phyloP scores from a whole-genome alignment of 2,329 filamentous ascomycete genomes.

The Neonectria hederae region DNA sequence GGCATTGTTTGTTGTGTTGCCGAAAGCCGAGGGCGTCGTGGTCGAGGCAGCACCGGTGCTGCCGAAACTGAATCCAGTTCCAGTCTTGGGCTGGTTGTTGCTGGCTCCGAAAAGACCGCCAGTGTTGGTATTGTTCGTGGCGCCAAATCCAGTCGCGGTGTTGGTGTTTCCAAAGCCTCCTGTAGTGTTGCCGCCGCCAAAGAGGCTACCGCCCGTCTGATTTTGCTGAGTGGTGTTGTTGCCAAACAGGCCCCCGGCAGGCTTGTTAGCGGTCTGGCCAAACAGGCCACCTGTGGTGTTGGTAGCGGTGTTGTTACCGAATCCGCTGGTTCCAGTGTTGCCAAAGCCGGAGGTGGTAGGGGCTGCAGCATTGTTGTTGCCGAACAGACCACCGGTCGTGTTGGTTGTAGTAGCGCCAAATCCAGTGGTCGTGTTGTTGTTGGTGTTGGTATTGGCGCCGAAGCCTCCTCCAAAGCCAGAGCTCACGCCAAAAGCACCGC shows the following conservation, averaged over 20 bases:
- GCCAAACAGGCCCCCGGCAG: conserved; percentile 40
- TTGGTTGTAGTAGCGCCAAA: conserved; percentile 57
- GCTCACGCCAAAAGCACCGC: conserved; percentile 81
- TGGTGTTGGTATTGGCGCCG: conserved; percentile 49
- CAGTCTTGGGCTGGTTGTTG: conserved; percentile 51
- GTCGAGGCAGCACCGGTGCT: conserved; percentile 49
- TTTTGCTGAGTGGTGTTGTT: conserved; percentile 33
- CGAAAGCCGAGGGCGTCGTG: conserved; percentile 39
- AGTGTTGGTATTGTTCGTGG: conserved; percentile 41
- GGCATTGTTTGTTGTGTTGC: conserved; percentile 38
- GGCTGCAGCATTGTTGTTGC: conserved; percentile 46
- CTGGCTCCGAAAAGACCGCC: conserved; percentile 38
- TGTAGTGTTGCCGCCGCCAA: conserved; percentile 40
- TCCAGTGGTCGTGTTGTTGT: conserved; percentile 45
- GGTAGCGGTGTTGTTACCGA: conserved; percentile 49
- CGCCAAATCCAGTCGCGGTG: conserved; percentile 51
- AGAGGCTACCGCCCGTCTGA: conserved; percentile 31
- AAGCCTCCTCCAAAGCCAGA: conserved; percentile 64
- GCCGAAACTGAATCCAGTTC: conserved; percentile 53
- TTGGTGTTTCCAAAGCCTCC: conserved; percentile 40
- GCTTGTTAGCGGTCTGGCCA: conserved; percentile 38
- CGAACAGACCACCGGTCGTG: conserved; percentile 51
- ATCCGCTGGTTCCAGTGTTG: conserved; percentile 48
- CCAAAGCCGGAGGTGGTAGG: conserved; percentile 39
- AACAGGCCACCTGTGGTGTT: conserved; percentile 42